Evolutionary conservation across 257 asterid species (phyloP).

Genomic region (Solanum habrochaites): DNA sequence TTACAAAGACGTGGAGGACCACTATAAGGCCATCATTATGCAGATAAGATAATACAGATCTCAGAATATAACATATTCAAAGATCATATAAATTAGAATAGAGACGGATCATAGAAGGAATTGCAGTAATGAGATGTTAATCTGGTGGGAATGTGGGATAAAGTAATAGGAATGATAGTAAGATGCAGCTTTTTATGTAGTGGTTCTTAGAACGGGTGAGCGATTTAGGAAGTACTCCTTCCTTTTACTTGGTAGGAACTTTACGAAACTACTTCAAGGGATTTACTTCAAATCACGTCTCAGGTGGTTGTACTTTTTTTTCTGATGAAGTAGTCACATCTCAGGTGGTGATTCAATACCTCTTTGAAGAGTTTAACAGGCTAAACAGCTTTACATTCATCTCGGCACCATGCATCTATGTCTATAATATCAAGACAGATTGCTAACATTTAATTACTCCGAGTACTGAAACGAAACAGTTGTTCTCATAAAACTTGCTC

Average conservation of each 20-base stretch:
- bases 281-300: not conserved
- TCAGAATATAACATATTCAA: not conserved
- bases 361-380: not conserved
- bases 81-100: not conserved
- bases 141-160: not conserved
- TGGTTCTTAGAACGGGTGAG: not conserved
- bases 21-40: not conserved
- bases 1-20: not conserved
- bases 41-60: not conserved
- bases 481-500: not conserved
- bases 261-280: not conserved
- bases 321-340: not conserved
- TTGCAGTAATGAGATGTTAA: not conserved
- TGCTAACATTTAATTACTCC: not conserved
- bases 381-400: not conserved
- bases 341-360: not conserved
- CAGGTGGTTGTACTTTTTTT: not conserved
- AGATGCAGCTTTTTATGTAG: not conserved
- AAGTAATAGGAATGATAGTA: not conserved
- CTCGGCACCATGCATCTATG: not conserved
- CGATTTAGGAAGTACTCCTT: not conserved
- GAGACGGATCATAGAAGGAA: not conserved
- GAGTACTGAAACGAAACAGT: not conserved
- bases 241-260: not conserved
- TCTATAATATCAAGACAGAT: not conserved